A percentile compares a stretch with the other conserved stretches of the same genome.
phyloP scores from a whole-genome alignment of 2,329 filamentous ascomycete genomes.

The Xylaria sp. region DNA sequence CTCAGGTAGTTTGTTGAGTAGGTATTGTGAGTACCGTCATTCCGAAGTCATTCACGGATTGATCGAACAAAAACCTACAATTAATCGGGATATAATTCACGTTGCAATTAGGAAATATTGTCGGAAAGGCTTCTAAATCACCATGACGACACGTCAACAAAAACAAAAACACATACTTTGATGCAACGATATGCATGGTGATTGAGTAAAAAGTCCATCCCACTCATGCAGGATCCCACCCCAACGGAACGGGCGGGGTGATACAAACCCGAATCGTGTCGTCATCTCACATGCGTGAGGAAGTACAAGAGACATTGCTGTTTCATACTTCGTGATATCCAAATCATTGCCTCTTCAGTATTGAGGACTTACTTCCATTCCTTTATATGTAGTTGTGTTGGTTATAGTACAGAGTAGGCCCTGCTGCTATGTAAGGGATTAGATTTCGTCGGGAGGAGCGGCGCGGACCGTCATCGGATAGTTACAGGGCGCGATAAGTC shows the following conservation, averaged over 20 bases:
- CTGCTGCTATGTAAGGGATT: not conserved
- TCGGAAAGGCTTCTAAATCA: not conserved
- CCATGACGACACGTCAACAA: not conserved
- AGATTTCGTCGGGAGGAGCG: not conserved
- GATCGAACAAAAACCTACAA: not conserved
- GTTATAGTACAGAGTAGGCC: not conserved
- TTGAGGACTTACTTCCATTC: too few species aligned
- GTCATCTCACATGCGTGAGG: too few species aligned
- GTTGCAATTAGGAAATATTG: not conserved
- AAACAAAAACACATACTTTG: not conserved
- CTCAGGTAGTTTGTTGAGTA: not conserved
- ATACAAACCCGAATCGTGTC: too few species aligned
- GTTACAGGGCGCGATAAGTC: not conserved
- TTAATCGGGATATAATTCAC: not conserved
- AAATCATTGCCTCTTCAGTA: too few species aligned
- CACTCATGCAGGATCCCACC: slow-evolving; percentile 10
- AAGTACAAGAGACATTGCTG: too few species aligned
- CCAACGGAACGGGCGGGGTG: too few species aligned
- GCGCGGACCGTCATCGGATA: not conserved
- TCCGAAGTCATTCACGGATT: too few species aligned
- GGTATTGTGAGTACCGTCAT: not conserved
- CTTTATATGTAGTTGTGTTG: not conserved
- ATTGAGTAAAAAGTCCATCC: not conserved
- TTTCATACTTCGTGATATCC: too few species aligned
- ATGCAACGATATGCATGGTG: slow-evolving; percentile 1